Percentiles rank a stretch among this genome's conserved stretches.
These are phyloP conservation scores for Hyaloscypha variabilis DNA, from an alignment of 495 filamentous ascomycete species.

Conservation along the genomic window DNA sequence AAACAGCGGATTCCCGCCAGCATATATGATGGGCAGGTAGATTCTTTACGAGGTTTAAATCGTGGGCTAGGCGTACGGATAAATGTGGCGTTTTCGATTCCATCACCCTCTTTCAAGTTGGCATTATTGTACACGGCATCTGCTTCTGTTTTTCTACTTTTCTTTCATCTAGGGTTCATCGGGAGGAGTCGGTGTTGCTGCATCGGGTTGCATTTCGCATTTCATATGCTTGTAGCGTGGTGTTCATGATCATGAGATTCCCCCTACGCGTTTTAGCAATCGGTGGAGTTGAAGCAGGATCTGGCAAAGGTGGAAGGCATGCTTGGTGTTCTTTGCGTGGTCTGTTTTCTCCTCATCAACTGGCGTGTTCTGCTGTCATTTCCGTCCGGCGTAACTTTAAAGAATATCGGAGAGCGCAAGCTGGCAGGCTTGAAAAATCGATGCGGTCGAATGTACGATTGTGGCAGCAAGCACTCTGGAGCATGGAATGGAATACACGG, in stretches of 20 bases:
- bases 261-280: constrained; percentile 33
- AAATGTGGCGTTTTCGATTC: constrained; percentile 16
- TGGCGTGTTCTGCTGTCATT: constrained; percentile 32
- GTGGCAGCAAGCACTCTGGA: constrained; percentile 21
- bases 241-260: constrained; percentile 37
- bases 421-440: constrained; percentile 31
- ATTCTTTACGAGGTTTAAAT: constrained; percentile 6
- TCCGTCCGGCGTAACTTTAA: constrained; percentile 28
- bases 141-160: constrained; percentile 16
- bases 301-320: constrained; percentile 27
- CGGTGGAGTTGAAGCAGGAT: constrained; percentile 33
- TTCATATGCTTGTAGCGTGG: constrained; percentile 34
- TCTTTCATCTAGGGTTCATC: constrained; percentile 24
- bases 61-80: constrained; percentile 10
- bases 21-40: constrained; percentile 65
- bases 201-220: constrained; percentile 32
- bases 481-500: constrained; percentile 29
- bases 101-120: constrained; percentile 18
- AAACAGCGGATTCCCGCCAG: constrained; percentile 51
- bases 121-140: constrained; percentile 7
- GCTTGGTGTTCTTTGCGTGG: constrained; percentile 27
- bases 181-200: constrained; percentile 29
- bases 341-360: constrained; percentile 23
- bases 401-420: constrained; percentile 33
- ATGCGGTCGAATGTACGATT: constrained; percentile 21